Conservation (phyloP, 2,329 filamentous ascomycete genomes). For the Claviceps sp. region DNA sequence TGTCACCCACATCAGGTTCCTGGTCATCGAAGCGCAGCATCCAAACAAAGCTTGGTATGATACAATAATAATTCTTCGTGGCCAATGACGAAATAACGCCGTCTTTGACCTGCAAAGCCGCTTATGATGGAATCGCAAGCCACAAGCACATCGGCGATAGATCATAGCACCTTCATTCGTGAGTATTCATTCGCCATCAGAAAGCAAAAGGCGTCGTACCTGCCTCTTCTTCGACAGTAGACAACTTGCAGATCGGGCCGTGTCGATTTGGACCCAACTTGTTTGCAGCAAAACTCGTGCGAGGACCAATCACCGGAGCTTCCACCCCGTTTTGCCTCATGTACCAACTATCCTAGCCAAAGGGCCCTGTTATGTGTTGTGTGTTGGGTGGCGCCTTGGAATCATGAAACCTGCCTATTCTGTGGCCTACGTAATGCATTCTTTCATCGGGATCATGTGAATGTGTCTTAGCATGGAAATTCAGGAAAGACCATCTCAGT, state of each 20-base stretch:
- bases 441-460: background rate
- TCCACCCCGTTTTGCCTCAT: background rate
- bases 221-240: no score
- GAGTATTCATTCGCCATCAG: no score
- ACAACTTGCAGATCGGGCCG: background rate
- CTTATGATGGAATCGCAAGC: background rate
- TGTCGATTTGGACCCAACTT: background rate
- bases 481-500: background rate
- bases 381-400: no score
- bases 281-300: background rate
- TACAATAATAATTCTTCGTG: no score
- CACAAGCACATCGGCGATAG: no score
- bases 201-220: no score
- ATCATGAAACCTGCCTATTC: background rate
- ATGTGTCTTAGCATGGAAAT: background rate
- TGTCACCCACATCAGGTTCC: background rate
- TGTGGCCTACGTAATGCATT: constrained; percentile 4
- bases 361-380: no score
- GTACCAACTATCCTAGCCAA: background rate
- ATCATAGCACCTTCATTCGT: no score
- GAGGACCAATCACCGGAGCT: constrained; percentile 1
- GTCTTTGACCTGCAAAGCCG: background rate
- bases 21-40: no score
- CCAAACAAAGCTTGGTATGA: no score
- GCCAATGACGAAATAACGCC: background rate